Conservation (phyloP, 495 filamentous ascomycete genomes). For the Hypoxylon cercidicola region DNA sequence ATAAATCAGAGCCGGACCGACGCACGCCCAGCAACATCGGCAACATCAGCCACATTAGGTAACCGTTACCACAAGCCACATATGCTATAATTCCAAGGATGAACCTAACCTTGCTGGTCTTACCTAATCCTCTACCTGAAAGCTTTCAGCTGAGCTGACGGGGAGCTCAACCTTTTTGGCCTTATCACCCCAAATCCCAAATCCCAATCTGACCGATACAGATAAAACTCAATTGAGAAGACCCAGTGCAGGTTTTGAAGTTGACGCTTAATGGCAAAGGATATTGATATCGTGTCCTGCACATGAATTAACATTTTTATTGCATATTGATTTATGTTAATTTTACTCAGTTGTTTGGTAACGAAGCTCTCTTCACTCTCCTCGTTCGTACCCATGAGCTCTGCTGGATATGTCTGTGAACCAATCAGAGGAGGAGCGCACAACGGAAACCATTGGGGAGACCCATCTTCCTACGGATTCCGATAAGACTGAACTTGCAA, state of each 20-base stretch:
- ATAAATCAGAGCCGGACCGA: constrained; percentile 30
- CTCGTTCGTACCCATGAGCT: neutral
- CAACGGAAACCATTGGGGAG: constrained; percentile 46
- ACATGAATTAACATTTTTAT: no score
- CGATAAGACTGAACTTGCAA: constrained; percentile 5
- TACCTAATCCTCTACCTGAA: neutral
- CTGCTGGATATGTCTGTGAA: neutral
- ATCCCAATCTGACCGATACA: no score
- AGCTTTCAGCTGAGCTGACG: neutral
- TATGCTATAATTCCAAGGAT: neutral
- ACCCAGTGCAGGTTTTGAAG: no score
- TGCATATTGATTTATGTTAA: no score
- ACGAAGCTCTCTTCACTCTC: constrained; percentile 4
- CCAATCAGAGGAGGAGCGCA: constrained; percentile 47
- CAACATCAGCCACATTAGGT: constrained; percentile 22
- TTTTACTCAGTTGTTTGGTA: neutral
- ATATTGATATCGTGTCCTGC: no score
- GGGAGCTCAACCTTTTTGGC: neutral
- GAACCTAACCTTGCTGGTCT: no score
- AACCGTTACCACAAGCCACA: neutral
- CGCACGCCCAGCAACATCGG: neutral
- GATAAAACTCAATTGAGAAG: no score
- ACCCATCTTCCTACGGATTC: constrained; percentile 45
- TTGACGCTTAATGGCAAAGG: no score
- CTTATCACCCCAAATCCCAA: neutral